Evolutionary conservation across 768 basidiomycete species (phyloP).

Genomic region (Serendipita indica): DNA sequence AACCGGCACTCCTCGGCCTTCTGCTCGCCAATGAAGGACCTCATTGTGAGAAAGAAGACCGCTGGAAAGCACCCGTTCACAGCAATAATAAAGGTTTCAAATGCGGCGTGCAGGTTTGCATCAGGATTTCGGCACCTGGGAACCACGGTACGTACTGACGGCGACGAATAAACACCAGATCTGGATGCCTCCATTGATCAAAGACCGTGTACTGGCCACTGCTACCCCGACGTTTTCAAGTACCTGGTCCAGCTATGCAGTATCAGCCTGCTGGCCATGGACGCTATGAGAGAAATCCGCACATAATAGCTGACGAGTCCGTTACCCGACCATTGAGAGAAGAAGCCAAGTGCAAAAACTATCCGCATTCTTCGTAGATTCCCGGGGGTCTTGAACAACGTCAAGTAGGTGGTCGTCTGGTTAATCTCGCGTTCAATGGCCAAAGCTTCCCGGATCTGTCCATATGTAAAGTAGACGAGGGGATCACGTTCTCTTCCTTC

Average conservation of each 20-base stretch:
- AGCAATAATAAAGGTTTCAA: too few relatives aligned
- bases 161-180: slow-evolving; percentile 43
- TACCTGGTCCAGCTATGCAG: slow-evolving; percentile 37
- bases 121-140: too few relatives aligned
- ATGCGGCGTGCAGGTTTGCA: too few relatives aligned
- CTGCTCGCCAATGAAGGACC: too few relatives aligned
- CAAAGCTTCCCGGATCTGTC: slow-evolving; percentile 50
- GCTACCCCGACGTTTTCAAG: slow-evolving; percentile 31
- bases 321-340: slow-evolving; percentile 43
- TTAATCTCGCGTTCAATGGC: slow-evolving; percentile 44
- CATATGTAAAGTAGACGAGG: not conserved
- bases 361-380: slow-evolving; percentile 42
- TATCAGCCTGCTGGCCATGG: slow-evolving; percentile 18
- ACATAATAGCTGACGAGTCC: slow-evolving; percentile 27
- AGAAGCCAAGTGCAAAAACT: slow-evolving; percentile 43
- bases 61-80: too few relatives aligned
- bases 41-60: too few relatives aligned
- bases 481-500: slow-evolving; percentile 18
- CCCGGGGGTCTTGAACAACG: slow-evolving; percentile 33
- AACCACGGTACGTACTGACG: slow-evolving; percentile 18
- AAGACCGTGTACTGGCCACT: not conserved
- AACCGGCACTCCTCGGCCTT: too few relatives aligned
- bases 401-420: slow-evolving; percentile 32
- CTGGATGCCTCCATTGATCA: slow-evolving; percentile 38
- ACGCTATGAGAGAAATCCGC: not conserved